phyloP scores from a whole-genome alignment of 78 protist genomes.

The Thecamonas trahens region DNA sequence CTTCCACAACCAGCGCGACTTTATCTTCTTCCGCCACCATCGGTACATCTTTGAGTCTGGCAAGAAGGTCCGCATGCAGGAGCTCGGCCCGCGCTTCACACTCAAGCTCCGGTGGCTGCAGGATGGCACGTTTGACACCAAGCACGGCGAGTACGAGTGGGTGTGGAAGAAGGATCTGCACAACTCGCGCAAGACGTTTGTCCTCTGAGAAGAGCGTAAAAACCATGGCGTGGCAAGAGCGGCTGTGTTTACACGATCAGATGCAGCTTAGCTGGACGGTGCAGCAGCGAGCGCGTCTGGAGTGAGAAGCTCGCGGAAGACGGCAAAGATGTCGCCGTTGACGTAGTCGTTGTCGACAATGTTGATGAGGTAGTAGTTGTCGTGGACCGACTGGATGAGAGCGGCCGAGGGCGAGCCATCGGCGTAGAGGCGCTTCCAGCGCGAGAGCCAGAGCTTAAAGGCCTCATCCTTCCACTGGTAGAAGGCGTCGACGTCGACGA shows the following conservation, averaged over 20 bases:
- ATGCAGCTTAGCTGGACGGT: too few species aligned
- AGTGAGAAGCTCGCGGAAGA: slow-evolving; percentile 10
- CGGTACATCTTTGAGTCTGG: slow-evolving; percentile 53
- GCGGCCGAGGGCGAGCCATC: slow-evolving; percentile 3
- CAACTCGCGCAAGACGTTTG: too few species aligned
- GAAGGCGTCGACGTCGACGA: slow-evolving; percentile 77
- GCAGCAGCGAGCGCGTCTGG: too few species aligned
- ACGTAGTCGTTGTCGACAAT: slow-evolving; percentile 86
- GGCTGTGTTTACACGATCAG: too few species aligned
- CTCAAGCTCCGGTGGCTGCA: slow-evolving; percentile 84
- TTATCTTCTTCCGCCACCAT: slow-evolving; percentile 93
- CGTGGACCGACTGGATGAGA: not conserved
- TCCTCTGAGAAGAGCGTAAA: too few species aligned
- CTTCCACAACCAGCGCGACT: slow-evolving; percentile 96
- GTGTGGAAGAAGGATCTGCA: too few species aligned
- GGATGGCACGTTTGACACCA: slow-evolving; percentile 86
- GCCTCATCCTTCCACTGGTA: slow-evolving; percentile 88
- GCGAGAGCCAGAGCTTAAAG: slow-evolving; percentile 68
- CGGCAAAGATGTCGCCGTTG: slow-evolving; percentile 57
- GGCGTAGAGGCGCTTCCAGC: slow-evolving; percentile 54
- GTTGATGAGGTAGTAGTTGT: slow-evolving; percentile 57
- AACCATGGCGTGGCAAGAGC: too few species aligned
- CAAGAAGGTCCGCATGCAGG: slow-evolving; percentile 74
- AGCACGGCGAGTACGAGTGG: slow-evolving; percentile 76
- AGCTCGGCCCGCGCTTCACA: slow-evolving; percentile 96